phyloP scores from a whole-genome alignment of 805 yeast genomes.

The Teunomyces barrocoloradensis region DNA sequence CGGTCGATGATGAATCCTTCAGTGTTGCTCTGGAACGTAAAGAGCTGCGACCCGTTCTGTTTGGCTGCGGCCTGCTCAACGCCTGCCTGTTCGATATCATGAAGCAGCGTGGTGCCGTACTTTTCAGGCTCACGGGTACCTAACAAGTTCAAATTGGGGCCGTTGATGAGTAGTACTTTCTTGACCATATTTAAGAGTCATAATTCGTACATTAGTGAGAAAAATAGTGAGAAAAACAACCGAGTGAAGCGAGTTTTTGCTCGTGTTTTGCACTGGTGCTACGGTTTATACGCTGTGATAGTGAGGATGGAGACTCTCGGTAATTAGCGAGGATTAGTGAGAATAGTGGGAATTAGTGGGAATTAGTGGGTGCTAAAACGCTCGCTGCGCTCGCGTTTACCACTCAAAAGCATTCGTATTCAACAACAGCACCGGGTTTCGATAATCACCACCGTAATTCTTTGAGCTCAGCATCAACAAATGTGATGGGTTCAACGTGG shows the following conservation, averaged over 20 bases:
- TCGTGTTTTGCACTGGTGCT: no score
- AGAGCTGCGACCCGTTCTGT: slow-evolving; percentile 30
- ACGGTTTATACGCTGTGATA: no score
- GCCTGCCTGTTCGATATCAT: slow-evolving; percentile 43
- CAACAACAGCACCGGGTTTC: neutral
- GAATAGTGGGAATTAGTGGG: no score
- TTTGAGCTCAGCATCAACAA: slow-evolving; percentile 14
- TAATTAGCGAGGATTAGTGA: no score
- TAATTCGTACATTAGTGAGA: no score
- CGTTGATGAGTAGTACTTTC: slow-evolving; percentile 46
- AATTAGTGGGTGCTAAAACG: no score
- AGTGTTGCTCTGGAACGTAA: slow-evolving; percentile 41
- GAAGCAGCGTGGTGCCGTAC: slow-evolving; percentile 46
- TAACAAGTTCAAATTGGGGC: slow-evolving; percentile 50
- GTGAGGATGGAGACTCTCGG: no score
- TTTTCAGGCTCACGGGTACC: slow-evolving; percentile 51
- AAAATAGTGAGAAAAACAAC: no score
- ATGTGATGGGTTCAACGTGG: slow-evolving; percentile 28
- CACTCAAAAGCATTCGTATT: neutral
- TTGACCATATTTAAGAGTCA: slow-evolving; percentile 26
- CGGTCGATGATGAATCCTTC: slow-evolving; percentile 49
- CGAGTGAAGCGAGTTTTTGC: no score
- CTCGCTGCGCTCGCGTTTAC: no score
- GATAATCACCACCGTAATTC: neutral
- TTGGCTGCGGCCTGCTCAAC: slow-evolving; percentile 27